A percentile compares a stretch with the other conserved stretches of the same genome.
Conservation (phyloP, 2,329 filamentous ascomycete species). For the Cladosporium sp. region DNA sequence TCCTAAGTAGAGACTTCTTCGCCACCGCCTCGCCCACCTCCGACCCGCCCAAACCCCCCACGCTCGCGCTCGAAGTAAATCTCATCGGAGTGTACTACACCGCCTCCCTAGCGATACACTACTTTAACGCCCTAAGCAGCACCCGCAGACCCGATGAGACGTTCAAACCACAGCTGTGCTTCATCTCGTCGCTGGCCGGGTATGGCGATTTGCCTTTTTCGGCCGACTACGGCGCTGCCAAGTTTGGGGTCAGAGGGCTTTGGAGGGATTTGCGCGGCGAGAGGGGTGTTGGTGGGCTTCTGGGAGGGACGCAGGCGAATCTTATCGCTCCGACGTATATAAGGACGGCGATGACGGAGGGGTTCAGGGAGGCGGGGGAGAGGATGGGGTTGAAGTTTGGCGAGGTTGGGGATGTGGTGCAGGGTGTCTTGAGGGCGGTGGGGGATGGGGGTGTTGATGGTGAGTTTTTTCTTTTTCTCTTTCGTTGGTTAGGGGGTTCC, state of each 20-base stretch:
- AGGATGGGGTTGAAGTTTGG: constrained; percentile 14
- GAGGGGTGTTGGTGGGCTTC: neutral
- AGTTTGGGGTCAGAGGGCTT: constrained; percentile 21
- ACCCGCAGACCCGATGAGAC: neutral
- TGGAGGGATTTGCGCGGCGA: constrained; percentile 13
- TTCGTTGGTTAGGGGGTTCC: too few relatives aligned
- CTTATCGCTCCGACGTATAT: constrained; percentile 20
- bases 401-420: constrained; percentile 18
- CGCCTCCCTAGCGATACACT: constrained; percentile 31
- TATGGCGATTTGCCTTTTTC: constrained; percentile 16
- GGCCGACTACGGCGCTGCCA: constrained; percentile 18
- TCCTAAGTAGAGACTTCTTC: constrained; percentile 11
- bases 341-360: constrained; percentile 16
- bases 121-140: constrained; percentile 24
- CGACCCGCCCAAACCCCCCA: constrained; percentile 7
- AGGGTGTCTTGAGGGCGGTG: constrained; percentile 19
- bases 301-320: constrained; percentile 17
- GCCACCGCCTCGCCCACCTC: neutral
- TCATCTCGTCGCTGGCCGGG: constrained; percentile 20
- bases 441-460: constrained; percentile 19
- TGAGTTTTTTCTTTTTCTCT: constrained; percentile 7
- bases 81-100: constrained; percentile 26
- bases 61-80: constrained; percentile 24
- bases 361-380: constrained; percentile 4
- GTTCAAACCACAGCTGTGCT: constrained; percentile 20